Percentiles rank a stretch among this genome's conserved stretches.
Evolutionary conservation across 805 yeast species (phyloP).

Genomic region (Wickerhamiella brachini): DNA sequence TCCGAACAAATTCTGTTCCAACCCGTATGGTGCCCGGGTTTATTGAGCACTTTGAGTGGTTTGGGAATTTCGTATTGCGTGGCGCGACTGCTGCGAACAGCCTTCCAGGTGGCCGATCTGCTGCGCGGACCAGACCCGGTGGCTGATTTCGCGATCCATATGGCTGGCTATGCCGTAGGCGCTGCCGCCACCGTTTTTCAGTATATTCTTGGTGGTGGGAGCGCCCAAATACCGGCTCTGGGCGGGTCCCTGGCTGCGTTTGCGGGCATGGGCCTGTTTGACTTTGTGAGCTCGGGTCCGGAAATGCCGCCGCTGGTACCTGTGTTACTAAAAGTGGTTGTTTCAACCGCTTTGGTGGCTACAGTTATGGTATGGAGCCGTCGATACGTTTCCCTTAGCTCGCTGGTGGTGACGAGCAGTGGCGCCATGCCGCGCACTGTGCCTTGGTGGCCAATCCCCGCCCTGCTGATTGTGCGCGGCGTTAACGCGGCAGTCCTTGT

Average conservation of each 20-base stretch:
- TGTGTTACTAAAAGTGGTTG: neutral
- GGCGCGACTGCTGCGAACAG: slow-evolving; percentile 10
- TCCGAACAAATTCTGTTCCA: slow-evolving; percentile 16
- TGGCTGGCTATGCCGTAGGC: slow-evolving; percentile 1
- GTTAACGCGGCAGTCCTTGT: neutral
- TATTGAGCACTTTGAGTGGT: slow-evolving; percentile 4
- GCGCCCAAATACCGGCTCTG: neutral
- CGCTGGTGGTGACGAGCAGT: neutral
- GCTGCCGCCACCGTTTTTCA: slow-evolving; percentile 11
- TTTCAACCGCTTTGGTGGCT: neutral
- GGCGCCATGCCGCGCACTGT: neutral
- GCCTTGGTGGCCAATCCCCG: neutral
- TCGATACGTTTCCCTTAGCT: no score
- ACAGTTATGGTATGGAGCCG: neutral
- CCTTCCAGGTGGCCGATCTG: slow-evolving; percentile 16
- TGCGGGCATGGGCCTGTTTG: neutral
- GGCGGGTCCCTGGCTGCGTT: neutral
- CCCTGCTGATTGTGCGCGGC: neutral
- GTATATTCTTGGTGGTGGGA: slow-evolving; percentile 15
- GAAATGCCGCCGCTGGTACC: neutral
- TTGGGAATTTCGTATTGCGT: neutral
- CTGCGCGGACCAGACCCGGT: slow-evolving; percentile 6
- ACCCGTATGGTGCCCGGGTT: slow-evolving; percentile 15
- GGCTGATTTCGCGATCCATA: slow-evolving; percentile 5
- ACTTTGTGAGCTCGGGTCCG: neutral